Conservation (phyloP, 1,284 basidiomycete genomes). For the Apiotrichum gracile region DNA sequence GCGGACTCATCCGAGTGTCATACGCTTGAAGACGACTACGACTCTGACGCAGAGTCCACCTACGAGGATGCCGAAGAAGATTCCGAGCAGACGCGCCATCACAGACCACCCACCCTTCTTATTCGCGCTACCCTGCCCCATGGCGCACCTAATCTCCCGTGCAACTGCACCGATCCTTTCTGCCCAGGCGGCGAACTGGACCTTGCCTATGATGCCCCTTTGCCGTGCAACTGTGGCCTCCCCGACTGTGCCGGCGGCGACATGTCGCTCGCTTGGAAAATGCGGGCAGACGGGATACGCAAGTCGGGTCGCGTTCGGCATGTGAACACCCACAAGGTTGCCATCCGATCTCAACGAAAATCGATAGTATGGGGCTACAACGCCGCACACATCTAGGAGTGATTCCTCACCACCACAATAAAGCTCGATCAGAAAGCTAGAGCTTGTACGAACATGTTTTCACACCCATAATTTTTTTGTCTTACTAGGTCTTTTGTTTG, state of each 20-base stretch:
- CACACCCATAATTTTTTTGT: too few relatives aligned
- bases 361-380: neutral
- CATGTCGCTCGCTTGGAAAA: neutral
- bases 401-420: neutral
- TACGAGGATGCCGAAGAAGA: too few relatives aligned
- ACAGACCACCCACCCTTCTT: neutral
- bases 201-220: neutral
- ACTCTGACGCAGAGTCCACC: too few relatives aligned
- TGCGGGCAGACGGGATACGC: neutral
- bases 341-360: neutral
- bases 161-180: neutral
- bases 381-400: neutral
- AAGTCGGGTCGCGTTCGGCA: neutral
- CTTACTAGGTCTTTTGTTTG: too few relatives aligned
- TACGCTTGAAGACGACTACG: too few relatives aligned
- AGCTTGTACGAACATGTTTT: too few relatives aligned
- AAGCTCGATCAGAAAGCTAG: too few relatives aligned
- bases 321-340: neutral
- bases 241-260: neutral
- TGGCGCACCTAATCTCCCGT: neutral
- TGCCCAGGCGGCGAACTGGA: constrained; percentile 1
- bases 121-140: neutral
- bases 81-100: neutral
- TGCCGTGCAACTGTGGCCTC: neutral
- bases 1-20: neutral